Evolutionary conservation across 257 asterid species (phyloP).

Genomic region (Ophiorrhiza pumila): DNA sequence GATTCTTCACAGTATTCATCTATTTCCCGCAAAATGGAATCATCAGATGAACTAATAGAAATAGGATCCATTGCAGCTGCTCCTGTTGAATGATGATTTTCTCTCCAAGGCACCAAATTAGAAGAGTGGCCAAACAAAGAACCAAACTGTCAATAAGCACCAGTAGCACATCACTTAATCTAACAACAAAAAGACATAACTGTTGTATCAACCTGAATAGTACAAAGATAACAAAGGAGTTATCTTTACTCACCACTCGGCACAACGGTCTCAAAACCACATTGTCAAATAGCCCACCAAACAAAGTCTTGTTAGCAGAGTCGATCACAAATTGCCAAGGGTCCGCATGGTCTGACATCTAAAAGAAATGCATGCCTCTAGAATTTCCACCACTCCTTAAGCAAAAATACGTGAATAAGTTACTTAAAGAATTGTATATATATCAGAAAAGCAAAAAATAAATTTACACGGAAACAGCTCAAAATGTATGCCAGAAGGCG

Average conservation of each 20-base stretch:
- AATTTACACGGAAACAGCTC: neutral
- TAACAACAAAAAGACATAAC: neutral
- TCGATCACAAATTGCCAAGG: constrained; percentile 24
- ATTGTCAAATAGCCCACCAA: constrained; percentile 31
- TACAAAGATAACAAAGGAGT: constrained; percentile 17
- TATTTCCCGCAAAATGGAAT: constrained; percentile 74
- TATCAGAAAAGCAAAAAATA: neutral
- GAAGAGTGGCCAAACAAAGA: constrained; percentile 35
- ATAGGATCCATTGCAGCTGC: constrained; percentile 56
- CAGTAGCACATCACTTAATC: constrained; percentile 16
- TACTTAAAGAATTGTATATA: neutral
- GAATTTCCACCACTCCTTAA: neutral
- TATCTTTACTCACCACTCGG: constrained; percentile 32
- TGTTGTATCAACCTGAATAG: neutral
- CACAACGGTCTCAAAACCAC: constrained; percentile 30
- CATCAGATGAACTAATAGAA: constrained; percentile 82
- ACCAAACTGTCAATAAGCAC: constrained; percentile 31
- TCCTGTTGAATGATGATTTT: constrained; percentile 27
- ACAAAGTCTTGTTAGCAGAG: constrained; percentile 21
- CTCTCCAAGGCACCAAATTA: constrained; percentile 24
- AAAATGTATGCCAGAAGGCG: neutral
- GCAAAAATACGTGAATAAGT: neutral
- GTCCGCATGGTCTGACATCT: constrained; percentile 47
- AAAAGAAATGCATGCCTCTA: constrained; percentile 18
- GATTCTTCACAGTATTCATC: constrained; percentile 66